Conservation (phyloP, 805 yeast species). For the Sugiyamaella boreocaroliniensis region DNA sequence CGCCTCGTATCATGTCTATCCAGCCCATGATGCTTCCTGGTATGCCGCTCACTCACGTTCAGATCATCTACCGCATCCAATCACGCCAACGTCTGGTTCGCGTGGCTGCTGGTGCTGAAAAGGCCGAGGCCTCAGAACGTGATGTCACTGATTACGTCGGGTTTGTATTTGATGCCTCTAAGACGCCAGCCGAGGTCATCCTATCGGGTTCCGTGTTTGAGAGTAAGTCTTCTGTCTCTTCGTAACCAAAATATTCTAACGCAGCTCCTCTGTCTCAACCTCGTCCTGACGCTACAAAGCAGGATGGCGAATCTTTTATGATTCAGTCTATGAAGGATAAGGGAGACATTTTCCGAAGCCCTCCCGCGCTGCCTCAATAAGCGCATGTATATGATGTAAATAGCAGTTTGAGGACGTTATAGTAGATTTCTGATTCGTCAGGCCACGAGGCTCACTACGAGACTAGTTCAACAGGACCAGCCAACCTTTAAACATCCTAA, state of each 20-base stretch:
- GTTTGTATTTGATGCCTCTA: slow-evolving; percentile 51
- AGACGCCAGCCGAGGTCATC: slow-evolving; percentile 45
- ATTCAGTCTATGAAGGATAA: slow-evolving; percentile 31
- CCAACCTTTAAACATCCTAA: too few species aligned
- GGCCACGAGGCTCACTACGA: too few species aligned
- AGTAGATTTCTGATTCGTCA: too few species aligned
- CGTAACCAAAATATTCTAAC: slow-evolving; percentile 6
- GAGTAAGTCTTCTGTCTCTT: slow-evolving; percentile 27
- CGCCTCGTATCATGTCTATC: slow-evolving; percentile 68
- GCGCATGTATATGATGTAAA: neutral
- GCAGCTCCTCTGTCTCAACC: slow-evolving; percentile 27
- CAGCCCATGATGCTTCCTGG: slow-evolving; percentile 60
- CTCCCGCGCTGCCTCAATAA: slow-evolving; percentile 16
- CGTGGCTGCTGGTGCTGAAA: slow-evolving; percentile 39
- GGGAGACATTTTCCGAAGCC: slow-evolving; percentile 33
- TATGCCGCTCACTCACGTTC: slow-evolving; percentile 47
- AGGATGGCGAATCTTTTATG: slow-evolving; percentile 22
- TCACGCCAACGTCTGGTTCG: slow-evolving; percentile 54
- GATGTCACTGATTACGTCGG: slow-evolving; percentile 57
- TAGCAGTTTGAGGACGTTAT: neutral
- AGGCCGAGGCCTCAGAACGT: slow-evolving; percentile 43
- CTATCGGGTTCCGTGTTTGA: slow-evolving; percentile 67
- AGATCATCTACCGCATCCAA: slow-evolving; percentile 55
- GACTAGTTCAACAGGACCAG: too few species aligned
- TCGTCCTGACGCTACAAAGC: slow-evolving; percentile 28